Evolutionary conservation across 2,329 filamentous ascomycete genomes (phyloP), one percentile per base, ranked within the genome.

Genomic region (Penicillium sp.): DNA sequence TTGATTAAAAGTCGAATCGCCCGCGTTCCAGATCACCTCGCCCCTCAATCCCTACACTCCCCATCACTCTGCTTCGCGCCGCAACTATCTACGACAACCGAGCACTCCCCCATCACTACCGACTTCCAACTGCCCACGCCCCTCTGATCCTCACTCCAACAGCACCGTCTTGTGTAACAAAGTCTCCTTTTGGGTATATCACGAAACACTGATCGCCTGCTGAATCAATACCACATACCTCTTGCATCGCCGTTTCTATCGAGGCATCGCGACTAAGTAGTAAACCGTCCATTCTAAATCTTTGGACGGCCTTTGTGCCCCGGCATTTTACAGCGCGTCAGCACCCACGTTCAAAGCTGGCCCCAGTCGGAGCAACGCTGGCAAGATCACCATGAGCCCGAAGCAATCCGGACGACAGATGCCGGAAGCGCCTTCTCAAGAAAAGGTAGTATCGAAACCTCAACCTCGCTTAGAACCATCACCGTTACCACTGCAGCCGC

Each of bases 371-470:
- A 58, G 47, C 55, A 53, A 59, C 51, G 38, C 48, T 58, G 31
- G 64, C 54, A 61, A 62, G 15, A 46, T 21, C 59, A 72, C 57
- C 63, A 79, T 80, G 77, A 71, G 72, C 69, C 74, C 77, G 70
- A 75, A 76, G 72, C 76, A 72, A 71, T 70, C 73, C 60, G 81
- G 82, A 71, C 75, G 78, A 66, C 77, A 81, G 74, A 86, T 85
- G 73, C 82, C 88, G 73, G 85, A 88, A 76, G 78, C 82, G 62
- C 76, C 80, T 69, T 78, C 79, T 67, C 74, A 76, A 67, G 76
- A 82, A 63, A 65, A 71, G 54, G 60, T 59, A 59, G 66, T 67
- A 55, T 66, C 71, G 61, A 71, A 72, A 63, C 67, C 72, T 63
- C 75, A 73, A 64, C 74, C 79, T 65, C 75, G 75, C 64, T 80